A percentile compares a stretch with the other conserved stretches of the same genome.
phyloP scores from a whole-genome alignment of 208 protist species.

The Leishmania aethiopica region DNA sequence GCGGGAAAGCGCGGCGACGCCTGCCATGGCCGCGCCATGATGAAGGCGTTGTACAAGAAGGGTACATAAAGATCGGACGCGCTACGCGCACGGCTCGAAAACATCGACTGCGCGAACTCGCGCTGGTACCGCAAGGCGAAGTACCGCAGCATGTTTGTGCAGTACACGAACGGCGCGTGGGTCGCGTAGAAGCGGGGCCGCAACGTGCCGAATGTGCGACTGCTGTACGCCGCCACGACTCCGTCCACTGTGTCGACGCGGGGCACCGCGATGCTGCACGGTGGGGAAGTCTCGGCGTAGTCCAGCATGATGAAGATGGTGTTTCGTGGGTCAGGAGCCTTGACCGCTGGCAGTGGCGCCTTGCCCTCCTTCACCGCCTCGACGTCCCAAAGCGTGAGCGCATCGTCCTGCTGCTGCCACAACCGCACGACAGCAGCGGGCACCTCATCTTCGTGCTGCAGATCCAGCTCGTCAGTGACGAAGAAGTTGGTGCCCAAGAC shows the following conservation, averaged over 20 bases:
- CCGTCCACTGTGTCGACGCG: neutral
- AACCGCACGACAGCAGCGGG: neutral
- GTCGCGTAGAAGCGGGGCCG: constrained; percentile 45
- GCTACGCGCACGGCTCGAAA: constrained; percentile 33
- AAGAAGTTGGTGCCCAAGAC: constrained; percentile 25
- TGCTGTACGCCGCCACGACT: constrained; percentile 17
- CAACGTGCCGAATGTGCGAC: constrained; percentile 1
- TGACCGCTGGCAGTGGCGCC: constrained; percentile 8
- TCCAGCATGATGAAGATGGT: constrained; percentile 17
- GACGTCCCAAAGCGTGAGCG: constrained; percentile 6
- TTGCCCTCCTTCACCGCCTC: neutral
- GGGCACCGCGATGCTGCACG: neutral
- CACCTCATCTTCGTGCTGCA: constrained; percentile 14
- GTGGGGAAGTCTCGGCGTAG: neutral
- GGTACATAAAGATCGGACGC: constrained; percentile 47
- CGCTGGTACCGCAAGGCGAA: constrained; percentile 42
- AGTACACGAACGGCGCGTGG: constrained; percentile 73
- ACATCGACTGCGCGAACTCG: constrained; percentile 36
- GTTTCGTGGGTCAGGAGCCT: neutral
- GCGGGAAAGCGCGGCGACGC: constrained; percentile 49
- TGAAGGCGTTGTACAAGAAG: constrained; percentile 71
- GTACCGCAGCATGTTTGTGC: constrained; percentile 57
- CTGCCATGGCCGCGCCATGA: constrained; percentile 65
- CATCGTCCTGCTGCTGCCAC: constrained; percentile 18
- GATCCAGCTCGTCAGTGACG: constrained; percentile 22